These are phyloP conservation scores for Zea luxurians DNA, from an alignment of 176 grass and related monocot species.

Conservation along the genomic window DNA sequence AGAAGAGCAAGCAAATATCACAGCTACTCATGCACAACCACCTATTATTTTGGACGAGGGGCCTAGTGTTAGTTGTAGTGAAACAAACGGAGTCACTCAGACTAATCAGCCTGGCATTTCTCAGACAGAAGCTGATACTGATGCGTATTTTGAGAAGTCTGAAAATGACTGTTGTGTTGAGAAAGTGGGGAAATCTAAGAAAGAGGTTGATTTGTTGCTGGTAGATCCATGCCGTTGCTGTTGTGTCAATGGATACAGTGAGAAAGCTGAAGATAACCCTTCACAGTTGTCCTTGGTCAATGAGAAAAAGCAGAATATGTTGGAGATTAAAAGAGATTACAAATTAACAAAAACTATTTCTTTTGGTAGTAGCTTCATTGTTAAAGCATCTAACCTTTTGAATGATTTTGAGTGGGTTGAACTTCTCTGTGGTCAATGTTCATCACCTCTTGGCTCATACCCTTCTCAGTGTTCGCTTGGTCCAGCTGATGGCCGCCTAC, in stretches of 20 bases:
- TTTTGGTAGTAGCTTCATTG: constrained; percentile 80
- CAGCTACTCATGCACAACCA: constrained; percentile 1
- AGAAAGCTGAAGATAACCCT: constrained; percentile 21
- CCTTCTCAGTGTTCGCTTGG: constrained; percentile 53
- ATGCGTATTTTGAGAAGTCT: constrained; percentile 40
- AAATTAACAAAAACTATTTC: constrained; percentile 56
- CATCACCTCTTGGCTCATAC: constrained; percentile 65
- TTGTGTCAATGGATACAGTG: constrained; percentile 36
- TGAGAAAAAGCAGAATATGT: constrained; percentile 10
- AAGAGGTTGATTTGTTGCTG: constrained; percentile 16
- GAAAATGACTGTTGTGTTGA: constrained; percentile 35
- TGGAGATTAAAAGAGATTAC: constrained; percentile 39
- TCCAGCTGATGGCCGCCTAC: constrained; percentile 62
- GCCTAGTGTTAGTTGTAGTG: constrained; percentile 7
- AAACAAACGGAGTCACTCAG: constrained; percentile 29
- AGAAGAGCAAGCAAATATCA: constrained; percentile 25
- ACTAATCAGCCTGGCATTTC: constrained; percentile 25
- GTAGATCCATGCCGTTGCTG: constrained; percentile 45
- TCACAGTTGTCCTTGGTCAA: constrained; percentile 2
- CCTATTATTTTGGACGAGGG: background rate
- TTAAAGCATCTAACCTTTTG: constrained; percentile 61
- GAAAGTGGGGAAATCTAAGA: constrained; percentile 26
- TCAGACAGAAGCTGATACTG: background rate
- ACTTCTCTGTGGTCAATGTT: constrained; percentile 69
- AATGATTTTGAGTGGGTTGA: constrained; percentile 71